Conservation (phyloP, 2,329 filamentous ascomycete genomes). For the Microdochium nivale region DNA sequence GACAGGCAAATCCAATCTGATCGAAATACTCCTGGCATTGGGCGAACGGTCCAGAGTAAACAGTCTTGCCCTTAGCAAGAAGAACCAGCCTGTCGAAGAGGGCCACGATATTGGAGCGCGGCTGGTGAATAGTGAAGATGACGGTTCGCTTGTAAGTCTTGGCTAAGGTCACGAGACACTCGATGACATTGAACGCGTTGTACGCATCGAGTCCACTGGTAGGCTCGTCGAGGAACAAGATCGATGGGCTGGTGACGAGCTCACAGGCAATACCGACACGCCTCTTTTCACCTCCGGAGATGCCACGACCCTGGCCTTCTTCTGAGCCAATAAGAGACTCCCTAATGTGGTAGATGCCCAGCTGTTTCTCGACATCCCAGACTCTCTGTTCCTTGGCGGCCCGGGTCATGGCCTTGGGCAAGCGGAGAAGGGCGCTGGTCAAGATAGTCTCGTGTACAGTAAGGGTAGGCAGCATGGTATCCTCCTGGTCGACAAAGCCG, state of each 20-base stretch:
- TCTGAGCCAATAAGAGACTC: conserved; percentile 95
- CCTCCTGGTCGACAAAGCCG: conserved; percentile 96
- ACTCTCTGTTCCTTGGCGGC: conserved; percentile 86
- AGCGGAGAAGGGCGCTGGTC: conserved; percentile 80
- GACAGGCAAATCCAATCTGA: conserved; percentile 82
- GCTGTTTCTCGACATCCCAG: conserved; percentile 87
- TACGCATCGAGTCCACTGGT: conserved; percentile 93
- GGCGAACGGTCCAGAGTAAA: conserved; percentile 86
- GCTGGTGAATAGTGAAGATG: conserved; percentile 97
- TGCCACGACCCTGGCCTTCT: conserved; percentile 86
- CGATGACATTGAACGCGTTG: conserved; percentile 97
- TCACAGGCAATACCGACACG: conserved; percentile 96
- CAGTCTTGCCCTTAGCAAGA: conserved; percentile 77
- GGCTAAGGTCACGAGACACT: conserved; percentile 87
- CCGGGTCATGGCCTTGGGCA: conserved; percentile 87
- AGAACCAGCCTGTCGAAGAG: conserved; percentile 92
- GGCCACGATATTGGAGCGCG: conserved; percentile 94
- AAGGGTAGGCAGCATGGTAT: conserved; percentile 90
- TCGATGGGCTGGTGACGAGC: conserved; percentile 92
- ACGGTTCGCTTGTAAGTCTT: conserved; percentile 97
- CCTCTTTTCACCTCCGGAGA: conserved; percentile 94
- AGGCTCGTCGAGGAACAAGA: conserved; percentile 93
- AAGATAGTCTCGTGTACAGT: conserved; percentile 98
- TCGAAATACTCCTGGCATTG: conserved; percentile 92
- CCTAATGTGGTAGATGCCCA: conserved; percentile 89